These are phyloP conservation scores for Tylopilus balloui DNA, from an alignment of 768 basidiomycete species.

Conservation along the genomic window DNA sequence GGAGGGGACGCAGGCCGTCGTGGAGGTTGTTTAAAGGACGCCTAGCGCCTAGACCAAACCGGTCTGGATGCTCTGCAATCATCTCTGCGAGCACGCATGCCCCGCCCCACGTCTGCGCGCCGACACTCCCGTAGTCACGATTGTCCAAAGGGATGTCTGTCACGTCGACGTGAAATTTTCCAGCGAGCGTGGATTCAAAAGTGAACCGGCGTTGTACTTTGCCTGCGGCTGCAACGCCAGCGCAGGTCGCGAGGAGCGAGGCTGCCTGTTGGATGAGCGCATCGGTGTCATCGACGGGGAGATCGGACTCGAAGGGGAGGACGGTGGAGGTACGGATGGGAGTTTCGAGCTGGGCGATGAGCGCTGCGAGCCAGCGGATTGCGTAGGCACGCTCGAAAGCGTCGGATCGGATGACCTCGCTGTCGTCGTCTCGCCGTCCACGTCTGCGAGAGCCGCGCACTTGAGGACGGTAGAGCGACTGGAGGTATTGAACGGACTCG, in stretches of 20 bases:
- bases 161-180: conserved; percentile 40
- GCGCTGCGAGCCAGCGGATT: conserved; percentile 68
- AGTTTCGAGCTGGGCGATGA: conserved; percentile 43
- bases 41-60: conserved; percentile 40
- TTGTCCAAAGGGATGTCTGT: conserved; percentile 69
- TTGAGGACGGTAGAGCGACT: conserved; percentile 53
- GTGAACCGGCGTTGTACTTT: conserved; percentile 47
- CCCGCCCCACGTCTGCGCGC: conserved; percentile 87
- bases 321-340: neutral
- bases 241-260: conserved; percentile 57
- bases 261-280: conserved; percentile 50
- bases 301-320: neutral
- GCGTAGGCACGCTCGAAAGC: conserved; percentile 66
- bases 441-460: conserved; percentile 57
- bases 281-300: conserved; percentile 25
- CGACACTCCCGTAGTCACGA: conserved; percentile 66
- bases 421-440: conserved; percentile 9
- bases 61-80: conserved; percentile 52
- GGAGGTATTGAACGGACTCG: conserved; percentile 48
- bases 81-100: conserved; percentile 77
- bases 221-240: conserved; percentile 63
- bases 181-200: conserved; percentile 32
- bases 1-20: conserved; percentile 17
- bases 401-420: conserved; percentile 44
- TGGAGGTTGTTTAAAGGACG: too few species aligned